Base-by-base conservation (phyloP, 306 rosid species). In the Prunus dulcis region DNA sequence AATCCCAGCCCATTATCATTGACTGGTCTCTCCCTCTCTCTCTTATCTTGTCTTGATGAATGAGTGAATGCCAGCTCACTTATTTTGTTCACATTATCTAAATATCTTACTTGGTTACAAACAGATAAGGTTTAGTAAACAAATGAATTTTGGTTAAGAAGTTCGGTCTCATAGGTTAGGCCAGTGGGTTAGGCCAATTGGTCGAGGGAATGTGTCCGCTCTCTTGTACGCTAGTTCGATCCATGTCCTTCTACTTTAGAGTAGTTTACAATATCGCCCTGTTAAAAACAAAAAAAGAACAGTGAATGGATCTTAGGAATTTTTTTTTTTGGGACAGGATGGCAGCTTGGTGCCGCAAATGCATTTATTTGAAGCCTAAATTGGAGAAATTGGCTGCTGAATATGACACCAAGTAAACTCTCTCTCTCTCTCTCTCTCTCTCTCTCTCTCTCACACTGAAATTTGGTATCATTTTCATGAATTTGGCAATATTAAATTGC, bases 341-440 rank as follows among this genome's bases (percentile, higher is more conserved):
- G 98, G 97, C 98, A 73, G 46, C 89, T 72, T 94, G 98, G 97
- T 94, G 97, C 72, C 84, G 97, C 84, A 92, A 95, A 81, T 94
- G 98, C 87, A 91, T 94, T 14, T 92, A 90, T 82, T 79, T 95
- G 87, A 92, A 95, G 85, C 98, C 97, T n/a, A 94, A 92, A 76
- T 76, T 92, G 83, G 98, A 95, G 87, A 92, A 90, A 82, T 76
- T 95, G 72, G 97, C 96, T 0, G 91, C 97, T 17, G 97, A 95
- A 75, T 88, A 68, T 74, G 89, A 90, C 38, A 70, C 86, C 77
- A 95, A 86, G 97, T 89, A 88, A 88, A 82, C 8, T 10, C 53
- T 3, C 41, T 49, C 61, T 74, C 25, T 23, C 51, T 55, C 11
- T 50, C 6, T 58, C 28, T 52, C 61, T 74, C n/a, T 23, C 51